Conservation (phyloP, 2,329 filamentous ascomycete species). For the Grosmannia huntii region DNA sequence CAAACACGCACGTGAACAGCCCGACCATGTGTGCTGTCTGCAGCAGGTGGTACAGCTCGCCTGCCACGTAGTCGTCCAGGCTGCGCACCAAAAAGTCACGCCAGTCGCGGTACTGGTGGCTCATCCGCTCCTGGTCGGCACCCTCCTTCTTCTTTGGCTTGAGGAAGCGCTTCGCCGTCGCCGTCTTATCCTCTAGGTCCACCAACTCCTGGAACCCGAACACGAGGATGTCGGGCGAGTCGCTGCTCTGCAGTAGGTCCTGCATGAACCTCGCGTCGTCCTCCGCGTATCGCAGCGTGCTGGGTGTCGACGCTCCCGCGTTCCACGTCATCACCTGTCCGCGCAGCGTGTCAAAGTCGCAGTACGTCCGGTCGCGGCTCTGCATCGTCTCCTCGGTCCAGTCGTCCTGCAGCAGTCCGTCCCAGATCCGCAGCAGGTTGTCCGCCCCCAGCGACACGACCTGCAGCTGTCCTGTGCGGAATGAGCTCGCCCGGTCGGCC, state of each 20-base stretch:
- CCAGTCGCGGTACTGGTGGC: constrained; percentile 95
- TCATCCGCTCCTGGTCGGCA: constrained; percentile 81
- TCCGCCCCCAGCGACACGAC: constrained; percentile 81
- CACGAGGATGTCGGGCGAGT: constrained; percentile 76
- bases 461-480: constrained; percentile 72
- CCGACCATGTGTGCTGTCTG: constrained; percentile 87
- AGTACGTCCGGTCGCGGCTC: constrained; percentile 67
- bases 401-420: constrained; percentile 84
- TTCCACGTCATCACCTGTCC: constrained; percentile 90
- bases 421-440: constrained; percentile 75
- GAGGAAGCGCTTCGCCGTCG: constrained; percentile 90
- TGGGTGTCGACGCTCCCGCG: constrained; percentile 88
- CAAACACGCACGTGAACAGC: constrained; percentile 90
- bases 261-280: constrained; percentile 68
- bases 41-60: constrained; percentile 70
- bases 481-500: constrained; percentile 69
- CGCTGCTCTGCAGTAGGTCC: constrained; percentile 62
- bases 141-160: constrained; percentile 80
- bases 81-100: constrained; percentile 74
- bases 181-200: constrained; percentile 91
- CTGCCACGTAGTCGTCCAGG: constrained; percentile 71
- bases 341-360: constrained; percentile 69
- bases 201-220: constrained; percentile 99
- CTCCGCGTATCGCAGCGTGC: constrained; percentile 57
- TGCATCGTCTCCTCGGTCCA: constrained; percentile 92